Base-by-base conservation (phyloP, 805 yeast genomes). In the Lipomyces anomalus region DNA sequence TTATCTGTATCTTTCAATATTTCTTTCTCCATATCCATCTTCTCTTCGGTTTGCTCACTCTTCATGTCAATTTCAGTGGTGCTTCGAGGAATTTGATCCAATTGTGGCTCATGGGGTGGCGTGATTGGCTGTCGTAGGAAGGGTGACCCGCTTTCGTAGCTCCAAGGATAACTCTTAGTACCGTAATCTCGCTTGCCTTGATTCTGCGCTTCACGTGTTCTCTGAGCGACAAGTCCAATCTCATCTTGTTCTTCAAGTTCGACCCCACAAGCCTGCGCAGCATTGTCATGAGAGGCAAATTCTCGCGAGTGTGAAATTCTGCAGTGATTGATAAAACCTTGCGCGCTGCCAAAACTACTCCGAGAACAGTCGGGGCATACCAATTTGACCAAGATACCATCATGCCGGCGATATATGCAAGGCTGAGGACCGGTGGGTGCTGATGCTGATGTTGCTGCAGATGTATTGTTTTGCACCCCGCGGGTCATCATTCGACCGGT, bases 241-340 rank as follows among this genome's bases (percentile, higher is more conserved):
- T 42, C 43, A 55, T 33, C 72, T 29, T 73, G 71, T 53, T 80
- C 80, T 13, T 67, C 76, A 35, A 79, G 59, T 1, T 74, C 68
- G 33, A 71, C 73, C 21, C 86, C 87, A 61, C 86, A 81, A 20
- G 70, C 70, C 51, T 79, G 63, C 0, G 89, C 87, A 1, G 92
- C 89, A 11, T 81, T 74, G 50, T 81, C 87, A 57, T 83, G 90
- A 6, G 82, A 76, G 4, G 80, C 73, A 52, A 75, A 83, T 46
- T 80, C 85, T 44, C 74, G 76, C n/a, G 76, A 67, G 61, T 84
- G 94, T 6, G 88, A 83, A 22, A 82, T 72, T 47, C 92, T 69
- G 43, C 82, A 76, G 61, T 84, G 94, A 61, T 83, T 84, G 30
- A 83, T 71, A 55, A 84, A 82, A 13, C 92, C 92, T 59, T 84